phyloP scores from a whole-genome alignment of 768 basidiomycete species.

The Lactarius psammicola region DNA sequence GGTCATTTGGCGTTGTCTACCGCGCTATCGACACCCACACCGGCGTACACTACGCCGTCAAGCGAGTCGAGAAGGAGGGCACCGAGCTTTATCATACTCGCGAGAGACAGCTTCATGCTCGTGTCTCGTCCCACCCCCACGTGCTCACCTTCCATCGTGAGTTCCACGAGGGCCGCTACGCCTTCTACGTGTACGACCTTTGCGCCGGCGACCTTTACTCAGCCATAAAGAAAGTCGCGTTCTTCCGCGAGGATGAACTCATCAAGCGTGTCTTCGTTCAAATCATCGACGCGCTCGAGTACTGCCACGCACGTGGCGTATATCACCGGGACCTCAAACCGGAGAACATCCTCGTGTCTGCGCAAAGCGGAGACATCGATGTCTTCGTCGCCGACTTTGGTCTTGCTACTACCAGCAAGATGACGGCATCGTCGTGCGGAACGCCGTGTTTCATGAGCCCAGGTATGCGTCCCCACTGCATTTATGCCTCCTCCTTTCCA shows the following conservation, averaged over 20 bases:
- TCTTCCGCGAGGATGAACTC: constrained; percentile 5
- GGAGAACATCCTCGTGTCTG: constrained; percentile 1
- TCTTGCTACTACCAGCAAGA: constrained; percentile 3
- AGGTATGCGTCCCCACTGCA: not conserved
- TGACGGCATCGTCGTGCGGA: constrained; percentile 1
- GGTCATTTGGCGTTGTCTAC: constrained; percentile 93
- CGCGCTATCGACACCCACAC: constrained; percentile 60
- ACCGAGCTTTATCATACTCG: constrained; percentile 32
- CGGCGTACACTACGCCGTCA: constrained; percentile 66
- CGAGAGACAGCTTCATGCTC: constrained; percentile 77
- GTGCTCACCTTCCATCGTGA: constrained; percentile 87
- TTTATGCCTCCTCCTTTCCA: not conserved
- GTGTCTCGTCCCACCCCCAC: constrained; percentile 68
- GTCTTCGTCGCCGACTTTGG: constrained; percentile 3
- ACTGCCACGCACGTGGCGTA: constrained; percentile 13
- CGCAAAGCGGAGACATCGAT: constrained; percentile 1
- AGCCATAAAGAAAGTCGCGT: not conserved
- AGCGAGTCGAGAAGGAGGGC: constrained; percentile 70
- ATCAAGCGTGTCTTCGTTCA: constrained; percentile 4
- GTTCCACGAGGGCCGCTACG: constrained; percentile 72
- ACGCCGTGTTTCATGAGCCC: constrained; percentile 10
- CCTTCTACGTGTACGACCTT: constrained; percentile 32
- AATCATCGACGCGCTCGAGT: constrained; percentile 12
- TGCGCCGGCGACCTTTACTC: constrained; percentile 8
- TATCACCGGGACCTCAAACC: not conserved